phyloP scores from a whole-genome alignment of 2,329 filamentous ascomycete genomes.

The Albophoma yamanashiensis region DNA sequence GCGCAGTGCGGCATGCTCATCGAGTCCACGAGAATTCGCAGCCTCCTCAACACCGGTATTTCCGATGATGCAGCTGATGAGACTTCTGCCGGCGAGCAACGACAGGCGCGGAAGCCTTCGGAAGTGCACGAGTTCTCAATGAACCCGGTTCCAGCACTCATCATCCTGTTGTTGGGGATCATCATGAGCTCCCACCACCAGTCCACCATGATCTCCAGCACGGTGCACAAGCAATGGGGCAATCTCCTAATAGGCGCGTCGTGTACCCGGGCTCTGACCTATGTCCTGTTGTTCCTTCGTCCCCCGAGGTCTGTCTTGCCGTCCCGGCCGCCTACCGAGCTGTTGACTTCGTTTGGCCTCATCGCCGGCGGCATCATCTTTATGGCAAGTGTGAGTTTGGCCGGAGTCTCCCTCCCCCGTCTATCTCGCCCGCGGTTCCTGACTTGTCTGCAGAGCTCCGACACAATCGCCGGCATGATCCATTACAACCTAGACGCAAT shows the following conservation, averaged over 20 bases:
- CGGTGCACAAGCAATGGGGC: conserved; percentile 94
- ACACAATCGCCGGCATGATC: conserved; percentile 69
- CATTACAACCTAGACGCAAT: conserved; percentile 72
- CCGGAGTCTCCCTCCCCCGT: neutral
- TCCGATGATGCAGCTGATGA: conserved; percentile 21
- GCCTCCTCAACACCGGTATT: conserved; percentile 50
- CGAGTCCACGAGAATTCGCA: conserved; percentile 60
- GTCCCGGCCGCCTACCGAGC: conserved; percentile 78
- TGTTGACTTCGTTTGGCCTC: conserved; percentile 78
- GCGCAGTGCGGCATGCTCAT: conserved; percentile 68
- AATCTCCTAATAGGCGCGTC: conserved; percentile 72
- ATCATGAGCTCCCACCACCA: conserved; percentile 97
- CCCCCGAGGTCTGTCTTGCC: conserved; percentile 74
- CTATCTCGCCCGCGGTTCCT: conserved; percentile 2
- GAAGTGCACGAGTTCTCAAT: conserved; percentile 63
- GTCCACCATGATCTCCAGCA: conserved; percentile 69
- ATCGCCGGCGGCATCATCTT: conserved; percentile 84
- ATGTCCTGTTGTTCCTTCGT: conserved; percentile 66
- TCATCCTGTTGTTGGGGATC: conserved; percentile 78
- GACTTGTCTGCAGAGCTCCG: conserved; percentile 46
- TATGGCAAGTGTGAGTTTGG: conserved; percentile 67
- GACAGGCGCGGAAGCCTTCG: conserved; percentile 43
- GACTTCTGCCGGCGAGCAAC: conserved; percentile 31
- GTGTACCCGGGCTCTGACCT: conserved; percentile 67
- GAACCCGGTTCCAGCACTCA: conserved; percentile 79